phyloP scores from a whole-genome alignment of 345 rosid species.

The Eutrema yunnanense region DNA sequence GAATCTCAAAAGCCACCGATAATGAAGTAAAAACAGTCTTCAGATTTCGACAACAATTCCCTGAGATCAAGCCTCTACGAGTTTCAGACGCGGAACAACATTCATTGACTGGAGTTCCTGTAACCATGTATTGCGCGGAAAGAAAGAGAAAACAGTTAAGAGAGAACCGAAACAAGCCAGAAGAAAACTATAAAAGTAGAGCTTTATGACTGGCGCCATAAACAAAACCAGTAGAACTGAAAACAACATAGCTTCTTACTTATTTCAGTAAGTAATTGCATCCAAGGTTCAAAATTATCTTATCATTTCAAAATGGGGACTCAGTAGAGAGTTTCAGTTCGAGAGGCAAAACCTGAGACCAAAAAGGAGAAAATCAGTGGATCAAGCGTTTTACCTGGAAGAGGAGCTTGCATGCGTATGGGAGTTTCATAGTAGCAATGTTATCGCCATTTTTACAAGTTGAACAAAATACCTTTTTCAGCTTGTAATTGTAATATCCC shows the following conservation, averaged over 20 bases:
- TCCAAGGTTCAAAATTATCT: neutral
- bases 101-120: constrained; percentile 94
- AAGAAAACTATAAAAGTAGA: neutral
- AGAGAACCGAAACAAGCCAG: neutral
- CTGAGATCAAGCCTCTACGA: constrained; percentile 46
- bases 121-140: neutral
- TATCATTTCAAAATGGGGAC: neutral
- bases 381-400: no score
- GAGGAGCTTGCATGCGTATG: no score
- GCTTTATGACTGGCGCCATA: neutral
- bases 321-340: neutral
- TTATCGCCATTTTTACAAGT: no score
- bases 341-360: neutral
- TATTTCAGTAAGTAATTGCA: neutral
- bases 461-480: no score
- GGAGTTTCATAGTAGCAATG: no score
- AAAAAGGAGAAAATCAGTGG: no score
- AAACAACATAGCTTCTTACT: neutral
- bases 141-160: neutral
- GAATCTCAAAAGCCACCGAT: neutral
- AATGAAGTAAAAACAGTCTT: neutral
- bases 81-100: constrained; percentile 58
- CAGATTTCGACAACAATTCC: neutral
- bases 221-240: no score
- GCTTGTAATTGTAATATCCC: no score